phyloP scores from a whole-genome alignment of 495 filamentous ascomycete species.

The Penicillium malachiteum region DNA sequence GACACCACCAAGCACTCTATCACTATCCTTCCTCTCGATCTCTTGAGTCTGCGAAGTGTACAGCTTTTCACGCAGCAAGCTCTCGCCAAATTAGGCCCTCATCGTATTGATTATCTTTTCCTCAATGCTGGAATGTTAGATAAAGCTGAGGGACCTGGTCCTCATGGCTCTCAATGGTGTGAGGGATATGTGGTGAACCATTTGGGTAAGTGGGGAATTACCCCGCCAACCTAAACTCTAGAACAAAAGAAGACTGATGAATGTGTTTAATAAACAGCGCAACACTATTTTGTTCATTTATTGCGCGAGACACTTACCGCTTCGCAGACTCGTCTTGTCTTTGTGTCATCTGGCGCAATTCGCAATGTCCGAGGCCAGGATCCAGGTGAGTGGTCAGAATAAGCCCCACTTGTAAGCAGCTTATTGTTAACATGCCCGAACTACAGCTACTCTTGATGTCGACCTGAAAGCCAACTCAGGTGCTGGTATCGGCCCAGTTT shows the following conservation, averaged over 20 bases:
- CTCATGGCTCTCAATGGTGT: slow-evolving; percentile 30
- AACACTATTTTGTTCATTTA: slow-evolving; percentile 29
- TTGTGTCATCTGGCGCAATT: slow-evolving; percentile 32
- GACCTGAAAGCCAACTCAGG: slow-evolving; percentile 30
- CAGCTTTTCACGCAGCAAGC: slow-evolving; percentile 25
- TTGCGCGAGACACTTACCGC: slow-evolving; percentile 22
- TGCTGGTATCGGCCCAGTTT: slow-evolving; percentile 18
- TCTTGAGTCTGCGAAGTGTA: slow-evolving; percentile 23
- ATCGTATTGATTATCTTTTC: slow-evolving; percentile 22
- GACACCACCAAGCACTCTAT: slow-evolving; percentile 22
- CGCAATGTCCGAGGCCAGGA: slow-evolving; percentile 25
- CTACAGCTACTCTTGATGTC: slow-evolving; percentile 25
- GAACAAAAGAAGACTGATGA: background rate
- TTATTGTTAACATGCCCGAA: background rate
- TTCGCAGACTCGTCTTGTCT: slow-evolving; percentile 25
- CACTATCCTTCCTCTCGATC: slow-evolving; percentile 24
- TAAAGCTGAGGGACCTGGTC: slow-evolving; percentile 20
- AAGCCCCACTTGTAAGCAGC: background rate
- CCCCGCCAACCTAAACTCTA: background rate
- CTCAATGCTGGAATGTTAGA: slow-evolving; percentile 22
- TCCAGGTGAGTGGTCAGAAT: slow-evolving; percentile 14
- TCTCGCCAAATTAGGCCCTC: slow-evolving; percentile 16
- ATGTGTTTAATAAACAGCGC: slow-evolving; percentile 12
- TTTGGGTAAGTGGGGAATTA: slow-evolving; percentile 19
- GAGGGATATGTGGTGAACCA: slow-evolving; percentile 27